Evolutionary conservation across 306 rosid genomes (phyloP), one percentile per base, ranked within the genome.

Genomic region (Acacia confusa): DNA sequence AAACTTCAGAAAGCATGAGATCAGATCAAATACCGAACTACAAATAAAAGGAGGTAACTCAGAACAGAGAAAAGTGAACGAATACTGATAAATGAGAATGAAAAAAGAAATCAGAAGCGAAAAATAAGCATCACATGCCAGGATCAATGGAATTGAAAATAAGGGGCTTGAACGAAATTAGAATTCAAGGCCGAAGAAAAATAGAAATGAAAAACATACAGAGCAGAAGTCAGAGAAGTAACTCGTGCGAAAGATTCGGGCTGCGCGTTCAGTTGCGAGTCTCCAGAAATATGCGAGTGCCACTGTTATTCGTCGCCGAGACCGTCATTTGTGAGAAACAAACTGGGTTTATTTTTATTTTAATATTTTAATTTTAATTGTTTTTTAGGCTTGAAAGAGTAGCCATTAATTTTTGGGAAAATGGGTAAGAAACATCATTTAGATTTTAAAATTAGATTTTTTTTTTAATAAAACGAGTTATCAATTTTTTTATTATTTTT

Each of bases 121-220:
- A 50, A 50, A 66, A 68, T 25, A 30, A 67, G 47, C 25, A 75
- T 60, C 22, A 61, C 25, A 75, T 9, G 41, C 79, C 70, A 75
- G 27, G 52, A 53, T 19, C 1, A n/a, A n/a, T 55, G 53, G 53
- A 38, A 57, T 34, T 70, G 9, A 17, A 24, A 60, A 34, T 2
- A 63, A 3, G 28, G 41, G 70, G 40, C 40, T 75, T 58, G 36
- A 27, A 25, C 12, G 27, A 40, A 60, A 75, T 17, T 20, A 24
- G 16, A 32, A 52, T 17, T 50, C 28, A 52, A 52, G 38, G 36
- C 4, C 3, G 68, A 38, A 38, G 30, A 70, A 44, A 22, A 60
- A 24, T 11, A 24, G 25, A 27, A 24, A 60, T 4, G 4, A 22
- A 38, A 6, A 19, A 34, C 22, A 7, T 6, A 75, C 70, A 17